Percentiles rank a stretch among this genome's conserved stretches.
Evolutionary conservation across 306 rosid genomes (phyloP).

Genomic region (Begonia fuchsioides): DNA sequence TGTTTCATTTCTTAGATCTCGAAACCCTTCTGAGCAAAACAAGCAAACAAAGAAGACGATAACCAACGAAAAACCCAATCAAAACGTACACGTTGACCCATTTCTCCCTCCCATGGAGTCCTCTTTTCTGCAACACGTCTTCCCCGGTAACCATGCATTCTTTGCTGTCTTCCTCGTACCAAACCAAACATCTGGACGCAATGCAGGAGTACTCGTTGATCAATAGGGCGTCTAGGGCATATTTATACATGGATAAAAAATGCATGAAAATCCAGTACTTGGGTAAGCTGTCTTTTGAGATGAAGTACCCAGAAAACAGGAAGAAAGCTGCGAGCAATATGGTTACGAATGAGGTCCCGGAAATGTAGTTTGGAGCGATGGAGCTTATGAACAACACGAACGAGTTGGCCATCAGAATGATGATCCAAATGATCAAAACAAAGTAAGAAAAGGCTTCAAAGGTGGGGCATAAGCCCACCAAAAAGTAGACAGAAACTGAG

Average conservation of each 20-base stretch:
- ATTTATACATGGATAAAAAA: constrained; percentile 75
- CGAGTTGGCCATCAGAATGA: constrained; percentile 72
- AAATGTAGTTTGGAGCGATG: constrained; percentile 74
- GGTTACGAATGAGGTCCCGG: constrained; percentile 74
- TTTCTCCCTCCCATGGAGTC: constrained; percentile 42
- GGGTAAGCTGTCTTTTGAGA: constrained; percentile 43
- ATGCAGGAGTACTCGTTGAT: constrained; percentile 77
- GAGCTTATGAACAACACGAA: constrained; percentile 74
- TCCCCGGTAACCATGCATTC: constrained; percentile 69
- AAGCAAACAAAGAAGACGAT: constrained; percentile 71
- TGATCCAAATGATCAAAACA: constrained; percentile 64
- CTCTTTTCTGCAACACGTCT: constrained; percentile 52
- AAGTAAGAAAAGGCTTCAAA: constrained; percentile 76
- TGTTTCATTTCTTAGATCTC: constrained; percentile 39
- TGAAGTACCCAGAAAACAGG: constrained; percentile 78
- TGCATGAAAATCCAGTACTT: constrained; percentile 84
- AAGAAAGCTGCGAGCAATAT: constrained; percentile 65
- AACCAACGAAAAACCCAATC: constrained; percentile 57
- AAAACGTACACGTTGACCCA: constrained; percentile 70
- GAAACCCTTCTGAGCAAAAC: constrained; percentile 80
- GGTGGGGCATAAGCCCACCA: constrained; percentile 70
- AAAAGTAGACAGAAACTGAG: constrained; percentile 70
- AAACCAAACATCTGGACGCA: constrained; percentile 47
- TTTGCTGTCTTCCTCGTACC: constrained; percentile 37
- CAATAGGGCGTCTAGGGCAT: constrained; percentile 75